Evolutionary conservation across 23 red algal genomes (phyloP).

Genomic region (Gracilaria caudata): DNA sequence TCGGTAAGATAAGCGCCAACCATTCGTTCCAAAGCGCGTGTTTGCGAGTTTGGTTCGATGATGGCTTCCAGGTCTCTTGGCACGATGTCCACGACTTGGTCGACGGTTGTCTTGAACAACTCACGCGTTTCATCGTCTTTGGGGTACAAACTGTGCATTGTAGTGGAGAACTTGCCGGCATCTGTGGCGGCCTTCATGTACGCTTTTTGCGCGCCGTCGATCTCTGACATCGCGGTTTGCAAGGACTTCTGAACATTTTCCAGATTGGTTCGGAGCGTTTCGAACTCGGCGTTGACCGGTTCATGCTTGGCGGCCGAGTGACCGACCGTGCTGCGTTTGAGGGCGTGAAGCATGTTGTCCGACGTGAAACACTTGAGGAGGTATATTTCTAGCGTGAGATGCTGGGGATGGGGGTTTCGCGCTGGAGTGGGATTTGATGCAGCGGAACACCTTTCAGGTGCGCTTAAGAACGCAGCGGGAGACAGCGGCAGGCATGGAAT

Average conservation of each 20-base stretch:
- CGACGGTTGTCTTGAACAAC: conserved; percentile 41
- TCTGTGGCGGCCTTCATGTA: conserved; percentile 45
- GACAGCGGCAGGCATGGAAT: too few relatives aligned
- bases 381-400: background rate
- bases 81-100: conserved; percentile 20
- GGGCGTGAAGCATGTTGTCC: conserved; percentile 54
- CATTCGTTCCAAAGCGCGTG: conserved; percentile 29
- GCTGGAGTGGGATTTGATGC: too few relatives aligned
- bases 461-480: too few relatives aligned
- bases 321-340: conserved; percentile 56
- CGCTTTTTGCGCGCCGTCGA: conserved; percentile 34
- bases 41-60: conserved; percentile 39
- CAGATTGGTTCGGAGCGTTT: conserved; percentile 35
- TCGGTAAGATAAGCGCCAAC: conserved; percentile 65
- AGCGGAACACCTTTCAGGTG: too few relatives aligned
- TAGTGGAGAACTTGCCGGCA: conserved; percentile 48
- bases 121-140: conserved; percentile 56
- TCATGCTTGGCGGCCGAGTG: conserved; percentile 36
- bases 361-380: background rate
- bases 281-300: conserved; percentile 64
- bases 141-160: conserved; percentile 50
- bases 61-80: conserved; percentile 18
- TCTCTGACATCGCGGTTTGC: conserved; percentile 24
- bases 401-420: background rate
- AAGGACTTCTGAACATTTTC: conserved; percentile 59